These are phyloP conservation scores for Verticillium nubilum DNA, from an alignment of 2,329 filamentous ascomycete species.

Conservation along the genomic window DNA sequence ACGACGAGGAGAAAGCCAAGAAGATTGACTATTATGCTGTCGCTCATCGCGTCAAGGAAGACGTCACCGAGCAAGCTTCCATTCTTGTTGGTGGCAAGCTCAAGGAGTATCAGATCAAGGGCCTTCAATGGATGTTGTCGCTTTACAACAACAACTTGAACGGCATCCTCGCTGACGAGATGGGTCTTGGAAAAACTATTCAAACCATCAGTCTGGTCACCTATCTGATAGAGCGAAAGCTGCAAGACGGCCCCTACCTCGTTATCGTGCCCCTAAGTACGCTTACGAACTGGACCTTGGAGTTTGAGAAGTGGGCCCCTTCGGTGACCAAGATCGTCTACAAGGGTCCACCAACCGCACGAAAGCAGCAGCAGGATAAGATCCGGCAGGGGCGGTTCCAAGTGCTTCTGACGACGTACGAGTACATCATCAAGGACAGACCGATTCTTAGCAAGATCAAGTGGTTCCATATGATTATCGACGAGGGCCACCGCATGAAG, in stretches of 20 bases:
- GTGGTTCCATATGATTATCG: conserved; percentile 99
- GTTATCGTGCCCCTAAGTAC: conserved; percentile 97
- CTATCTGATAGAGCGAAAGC: conserved; percentile 93
- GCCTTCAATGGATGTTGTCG: conserved; percentile 99
- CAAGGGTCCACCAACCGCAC: conserved; percentile 84
- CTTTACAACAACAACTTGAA: conserved; percentile 99
- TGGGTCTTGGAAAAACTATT: conserved; percentile 99
- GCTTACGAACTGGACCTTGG: conserved; percentile 95
- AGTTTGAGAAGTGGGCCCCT: conserved; percentile 99
- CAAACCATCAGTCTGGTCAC: conserved; percentile 98
- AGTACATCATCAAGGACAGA: conserved; percentile 99
- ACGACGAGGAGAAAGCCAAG: conserved; percentile 61
- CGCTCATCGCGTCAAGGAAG: conserved; percentile 91
- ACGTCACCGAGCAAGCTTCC: conserved; percentile 73
- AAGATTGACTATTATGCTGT: conserved; percentile 99
- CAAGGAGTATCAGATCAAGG: conserved; percentile 98
- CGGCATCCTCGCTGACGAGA: conserved; percentile 96
- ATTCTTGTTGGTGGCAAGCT: conserved; percentile 88
- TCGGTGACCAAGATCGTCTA: conserved; percentile 84
- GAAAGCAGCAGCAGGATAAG: conserved; percentile 87
- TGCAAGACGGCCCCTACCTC: conserved; percentile 84
- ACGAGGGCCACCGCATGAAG: conserved; percentile 99
- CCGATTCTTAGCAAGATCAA: conserved; percentile 96
- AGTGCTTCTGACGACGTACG: conserved; percentile 93
- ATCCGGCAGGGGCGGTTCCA: conserved; percentile 95